Conservation (phyloP, 129 eudicot genomes). For the Lactuca saligna region DNA sequence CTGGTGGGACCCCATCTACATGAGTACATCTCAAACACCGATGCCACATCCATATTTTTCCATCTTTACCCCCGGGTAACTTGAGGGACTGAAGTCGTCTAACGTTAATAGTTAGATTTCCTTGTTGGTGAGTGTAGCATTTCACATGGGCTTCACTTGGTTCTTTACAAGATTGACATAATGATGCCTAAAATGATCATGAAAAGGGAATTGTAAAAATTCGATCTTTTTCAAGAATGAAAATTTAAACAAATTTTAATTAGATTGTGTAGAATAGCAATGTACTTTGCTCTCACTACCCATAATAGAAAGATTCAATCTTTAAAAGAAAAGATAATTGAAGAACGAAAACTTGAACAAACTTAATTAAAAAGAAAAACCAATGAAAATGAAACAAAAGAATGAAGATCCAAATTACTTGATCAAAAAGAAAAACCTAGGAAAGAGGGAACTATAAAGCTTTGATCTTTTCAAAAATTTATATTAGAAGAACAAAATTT, state of each 20-base stretch:
- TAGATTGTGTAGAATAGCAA: too few relatives aligned
- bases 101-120: conserved; percentile 84
- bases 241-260: too few relatives aligned
- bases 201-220: neutral
- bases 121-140: conserved; percentile 92
- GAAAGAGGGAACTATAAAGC: neutral
- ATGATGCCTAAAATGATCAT: conserved; percentile 47
- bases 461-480: neutral
- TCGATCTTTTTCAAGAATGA: neutral
- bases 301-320: too few relatives aligned
- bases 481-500: too few relatives aligned
- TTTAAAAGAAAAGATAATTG: neutral
- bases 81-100: conserved; percentile 58
- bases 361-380: too few relatives aligned
- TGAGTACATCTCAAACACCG: conserved; percentile 82
- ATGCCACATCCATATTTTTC: conserved; percentile 99
- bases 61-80: conserved; percentile 76
- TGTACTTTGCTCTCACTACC: too few relatives aligned
- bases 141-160: conserved; percentile 87
- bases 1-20: conserved; percentile 76
- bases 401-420: neutral
- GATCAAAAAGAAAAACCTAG: neutral
- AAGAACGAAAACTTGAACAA: too few relatives aligned
- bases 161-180: conserved; percentile 74
- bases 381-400: neutral